Percentiles rank a stretch among this genome's conserved stretches.
Evolutionary conservation across 192 early-diverging fungal species (phyloP).

Genomic region (Backusella morwellensis): DNA sequence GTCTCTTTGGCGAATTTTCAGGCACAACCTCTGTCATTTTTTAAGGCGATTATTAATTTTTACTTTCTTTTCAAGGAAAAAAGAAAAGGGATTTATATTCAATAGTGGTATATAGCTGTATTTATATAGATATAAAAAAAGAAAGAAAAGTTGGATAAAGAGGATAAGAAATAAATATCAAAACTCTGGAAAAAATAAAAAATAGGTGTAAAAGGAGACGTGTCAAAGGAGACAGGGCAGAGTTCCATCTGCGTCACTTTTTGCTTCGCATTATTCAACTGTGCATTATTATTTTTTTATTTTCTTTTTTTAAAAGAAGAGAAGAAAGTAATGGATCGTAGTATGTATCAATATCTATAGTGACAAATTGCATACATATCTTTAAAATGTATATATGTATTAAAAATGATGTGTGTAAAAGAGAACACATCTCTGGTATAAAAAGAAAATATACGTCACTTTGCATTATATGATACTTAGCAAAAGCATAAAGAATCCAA

Average conservation of each 20-base stretch:
- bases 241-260: neutral
- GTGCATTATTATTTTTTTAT: neutral
- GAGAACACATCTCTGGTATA: neutral
- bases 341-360: neutral
- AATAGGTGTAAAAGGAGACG: neutral
- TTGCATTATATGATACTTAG: neutral
- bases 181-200: neutral
- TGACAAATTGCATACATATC: neutral
- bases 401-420: neutral
- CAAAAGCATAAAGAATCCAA: neutral
- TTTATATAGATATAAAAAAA: neutral
- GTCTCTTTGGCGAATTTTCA: neutral
- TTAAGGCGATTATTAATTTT: neutral
- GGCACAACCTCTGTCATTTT: neutral
- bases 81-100: neutral
- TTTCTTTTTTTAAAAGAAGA: neutral
- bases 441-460: neutral
- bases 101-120: neutral
- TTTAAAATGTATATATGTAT: neutral
- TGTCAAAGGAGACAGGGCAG: neutral
- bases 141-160: neutral
- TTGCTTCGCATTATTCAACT: neutral
- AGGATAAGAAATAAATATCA: neutral
- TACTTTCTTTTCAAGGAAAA: neutral
- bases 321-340: neutral